Evolutionary conservation across 1,284 basidiomycete genomes (phyloP).

Genomic region (Ceratobasidium sp.): DNA sequence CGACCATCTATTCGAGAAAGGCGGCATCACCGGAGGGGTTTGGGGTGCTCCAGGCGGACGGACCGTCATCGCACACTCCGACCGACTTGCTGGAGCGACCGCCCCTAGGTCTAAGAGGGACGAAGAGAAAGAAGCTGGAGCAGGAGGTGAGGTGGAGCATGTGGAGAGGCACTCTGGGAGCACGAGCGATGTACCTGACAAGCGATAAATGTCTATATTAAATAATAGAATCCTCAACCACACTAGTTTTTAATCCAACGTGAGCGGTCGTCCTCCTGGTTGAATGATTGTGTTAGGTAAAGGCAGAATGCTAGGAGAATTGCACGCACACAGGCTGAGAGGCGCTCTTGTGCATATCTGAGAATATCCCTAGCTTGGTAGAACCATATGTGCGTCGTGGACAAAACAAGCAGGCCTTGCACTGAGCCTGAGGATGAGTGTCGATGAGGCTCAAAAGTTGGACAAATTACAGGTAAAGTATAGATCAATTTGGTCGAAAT

Average conservation of each 20-base stretch:
- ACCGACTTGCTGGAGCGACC: neutral
- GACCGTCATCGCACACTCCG: constrained; percentile 22
- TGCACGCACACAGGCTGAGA: too few species aligned
- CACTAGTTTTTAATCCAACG: too few species aligned
- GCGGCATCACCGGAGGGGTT: constrained; percentile 59
- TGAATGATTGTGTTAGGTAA: too few species aligned
- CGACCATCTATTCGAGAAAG: constrained; percentile 60
- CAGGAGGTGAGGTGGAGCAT: neutral
- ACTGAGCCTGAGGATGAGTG: too few species aligned
- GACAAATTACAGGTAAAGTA: too few species aligned
- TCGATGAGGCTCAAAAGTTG: too few species aligned
- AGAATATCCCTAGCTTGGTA: too few species aligned
- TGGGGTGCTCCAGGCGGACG: constrained; percentile 48
- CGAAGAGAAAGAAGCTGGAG: constrained; percentile 23
- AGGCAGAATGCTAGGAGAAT: too few species aligned
- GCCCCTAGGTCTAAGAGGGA: neutral
- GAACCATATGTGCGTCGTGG: too few species aligned
- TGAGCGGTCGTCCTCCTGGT: neutral
- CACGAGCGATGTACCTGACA: neutral
- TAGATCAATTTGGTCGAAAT: too few species aligned
- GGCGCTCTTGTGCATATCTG: too few species aligned
- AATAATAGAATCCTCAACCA: neutral
- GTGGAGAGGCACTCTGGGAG: constrained; percentile 1
- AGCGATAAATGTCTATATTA: neutral
- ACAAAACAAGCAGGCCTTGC: too few species aligned